Conservation (phyloP, 768 basidiomycete species). For the Russula ochroleuca region DNA sequence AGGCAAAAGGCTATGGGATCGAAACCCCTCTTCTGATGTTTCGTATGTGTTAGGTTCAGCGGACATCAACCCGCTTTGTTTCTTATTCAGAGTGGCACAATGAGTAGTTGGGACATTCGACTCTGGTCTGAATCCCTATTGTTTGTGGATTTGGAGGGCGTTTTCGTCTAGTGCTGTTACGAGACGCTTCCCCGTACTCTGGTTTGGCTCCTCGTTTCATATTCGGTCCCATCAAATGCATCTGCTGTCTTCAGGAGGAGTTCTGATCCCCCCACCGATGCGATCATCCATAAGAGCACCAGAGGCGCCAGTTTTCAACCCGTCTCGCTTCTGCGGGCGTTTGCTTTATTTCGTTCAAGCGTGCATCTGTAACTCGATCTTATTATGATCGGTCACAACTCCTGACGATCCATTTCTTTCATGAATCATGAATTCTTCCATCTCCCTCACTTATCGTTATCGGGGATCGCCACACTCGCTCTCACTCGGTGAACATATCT, state of each 20-base stretch:
- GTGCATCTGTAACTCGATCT: constrained; percentile 18
- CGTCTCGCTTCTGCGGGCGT: constrained; percentile 16
- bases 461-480: not conserved
- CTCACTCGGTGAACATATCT: not conserved
- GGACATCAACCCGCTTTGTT: too few species aligned
- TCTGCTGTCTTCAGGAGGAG: constrained; percentile 2
- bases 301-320: not conserved
- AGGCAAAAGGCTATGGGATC: not conserved
- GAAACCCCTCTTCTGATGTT: constrained; percentile 4
- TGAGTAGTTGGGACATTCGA: not conserved
- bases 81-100: too few species aligned
- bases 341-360: constrained; percentile 18
- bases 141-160: not conserved
- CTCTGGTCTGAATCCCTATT: not conserved
- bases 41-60: not conserved
- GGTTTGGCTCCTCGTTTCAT: not conserved
- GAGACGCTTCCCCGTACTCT: not conserved
- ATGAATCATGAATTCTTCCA: constrained; percentile 8
- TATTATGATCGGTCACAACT: constrained; percentile 23
- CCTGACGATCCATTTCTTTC: constrained; percentile 24
- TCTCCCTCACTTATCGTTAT: not conserved
- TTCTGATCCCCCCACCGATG: constrained; percentile 10
- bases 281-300: not conserved
- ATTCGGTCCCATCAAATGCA: not conserved
- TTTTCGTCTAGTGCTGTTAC: not conserved